Base-by-base conservation (phyloP, 2,329 filamentous ascomycete species). In the Tolypocladium ophioglossoides region DNA sequence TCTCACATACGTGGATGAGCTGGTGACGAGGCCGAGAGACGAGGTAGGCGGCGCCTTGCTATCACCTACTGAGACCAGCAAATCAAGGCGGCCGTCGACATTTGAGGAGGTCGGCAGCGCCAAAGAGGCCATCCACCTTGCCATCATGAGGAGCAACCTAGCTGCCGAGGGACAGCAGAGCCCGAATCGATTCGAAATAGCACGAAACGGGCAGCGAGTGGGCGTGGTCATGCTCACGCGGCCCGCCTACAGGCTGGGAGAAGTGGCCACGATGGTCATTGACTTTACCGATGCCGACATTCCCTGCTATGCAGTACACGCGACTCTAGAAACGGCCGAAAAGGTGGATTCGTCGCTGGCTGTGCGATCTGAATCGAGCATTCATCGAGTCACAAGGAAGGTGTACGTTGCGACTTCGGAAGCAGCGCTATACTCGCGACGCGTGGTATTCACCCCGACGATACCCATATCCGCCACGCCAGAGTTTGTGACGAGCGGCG, bases 171-270 rank as follows among this genome's bases (percentile, higher is more conserved):
- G 82, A n/a, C 84, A 85, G 38, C 86, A 90, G 62, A 91, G 88
- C 65, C 82, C 86, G n/a, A 96, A 96, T 64, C 85, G 91, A 40
- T 99, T 97, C 67, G 91, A 96, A 66, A 97, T 99, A 66, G 86
- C 92, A 14, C 87, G 92, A 16, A 91, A 91, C 64, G 91, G 91
- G n/a, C 85, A 85, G 54, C 85, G 85, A n/a, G 91, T 99, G 14
- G 92, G 89, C 3, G 89, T 95, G 7, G 83, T 99, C 54, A 91
- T 91, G 71, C 79, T 99, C 35, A 87, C 91, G 6, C 84, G 94
- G 11, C 90, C 94, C 0, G 85, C 91, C 0, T 96, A 95, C 72
- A 82, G 91, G 47, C 77, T 99, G 1, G 94, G 94, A 55, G 94
- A 99, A 69, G 85, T 86, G 0, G 83, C 97, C 47, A 89, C 84